Evolutionary conservation across 2,329 filamentous ascomycete genomes (phyloP), one percentile per base, ranked within the genome.

Genomic region (Blastomyces gilchristii): DNA sequence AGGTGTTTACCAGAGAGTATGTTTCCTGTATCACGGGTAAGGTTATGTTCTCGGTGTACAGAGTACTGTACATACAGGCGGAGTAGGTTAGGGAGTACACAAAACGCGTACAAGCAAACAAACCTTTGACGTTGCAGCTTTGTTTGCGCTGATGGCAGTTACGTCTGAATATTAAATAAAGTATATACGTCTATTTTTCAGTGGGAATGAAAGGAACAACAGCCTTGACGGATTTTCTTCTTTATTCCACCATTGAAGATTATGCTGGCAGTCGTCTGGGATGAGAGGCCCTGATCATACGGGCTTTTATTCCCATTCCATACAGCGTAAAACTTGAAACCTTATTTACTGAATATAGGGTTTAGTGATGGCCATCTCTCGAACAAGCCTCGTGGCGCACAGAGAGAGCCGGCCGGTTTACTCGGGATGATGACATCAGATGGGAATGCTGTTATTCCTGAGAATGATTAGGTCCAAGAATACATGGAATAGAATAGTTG

Each of bases 151-250:
- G 28, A 68, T 34, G 22, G 70, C 68, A 7, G 68, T 65, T 7
- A 61, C 62, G 9, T 64, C 68, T 18, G 67, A 70, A 41, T 66
- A 31, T 31, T 4, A 31, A 39, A 70, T 4, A 31, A 39, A 70
- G 67, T 34, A 64, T 72, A 50, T 66, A 66, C 52, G 71, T 72
- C 37, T 73, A 57, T 31, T 22, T 57, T 57, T 2, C 34, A 39
- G 25, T 57, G 34, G 70, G 71, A 65, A 69, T 25, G 34, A 41
- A 22, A 8, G 3, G n/a, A 12, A 22, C n/a, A 12, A 5, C 5
- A 57, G 53, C 11, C 14, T n/a, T 22, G 22, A 11, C n/a, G 7
- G 16, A 22, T 57, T 57, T 16, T 16, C 18, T 0, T 41, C 8
- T 57, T 37, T 22, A 18, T 57, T 22, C 37, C 5, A 12, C 16